Evolutionary conservation across 345 rosid species (phyloP), one percentile per base, ranked within the genome.

Genomic region (Zanthoxylum bungeanum): DNA sequence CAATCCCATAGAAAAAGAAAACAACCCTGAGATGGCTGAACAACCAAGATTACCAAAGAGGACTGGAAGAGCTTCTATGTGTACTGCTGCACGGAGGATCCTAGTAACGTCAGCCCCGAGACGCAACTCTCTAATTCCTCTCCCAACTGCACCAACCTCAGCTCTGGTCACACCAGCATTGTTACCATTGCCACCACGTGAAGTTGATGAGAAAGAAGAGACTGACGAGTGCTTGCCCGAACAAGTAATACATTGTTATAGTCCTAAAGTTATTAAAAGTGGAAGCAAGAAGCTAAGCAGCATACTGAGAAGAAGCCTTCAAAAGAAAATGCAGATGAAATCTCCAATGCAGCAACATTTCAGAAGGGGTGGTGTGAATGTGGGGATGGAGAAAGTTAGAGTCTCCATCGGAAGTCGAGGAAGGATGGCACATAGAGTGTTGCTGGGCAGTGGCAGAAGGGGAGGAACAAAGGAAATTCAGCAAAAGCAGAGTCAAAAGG

Each of bases 401-500:
- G 83, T 94, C 34, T 94, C 97, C 0, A 90, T 92, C 10, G 98
- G 98, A 76, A 90, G 86, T 75, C 73, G 97, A 81, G 97, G 97
- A 73, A 85, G 82, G 83, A 77, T 80, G 78, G 91, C 84, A 28
- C 85, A 85, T 3, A 82, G 94, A 70, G 82, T 88, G 47, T 51
- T 86, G 44, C 70, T 85, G 27, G 88, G 86, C 12, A 88, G 69
- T 78, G 89, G 86, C 14, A 87, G 91, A 76, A 86, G 77, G 57
- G 83, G 78, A 47, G 86, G 89, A 73, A 60, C 79, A 11, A 90
- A 83, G 76, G 95, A 85, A 64, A 63, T 81, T 44, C 89, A 74
- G 74, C 87, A 81, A 72, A 93, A 82, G 74, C 86, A 85, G 51
- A 75, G 10, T 34, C 85, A 79, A 25, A 86, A 75, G 77, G 93